These are phyloP conservation scores for Tagetes erecta DNA, from an alignment of 129 eudicot genomes.

Conservation along the genomic window DNA sequence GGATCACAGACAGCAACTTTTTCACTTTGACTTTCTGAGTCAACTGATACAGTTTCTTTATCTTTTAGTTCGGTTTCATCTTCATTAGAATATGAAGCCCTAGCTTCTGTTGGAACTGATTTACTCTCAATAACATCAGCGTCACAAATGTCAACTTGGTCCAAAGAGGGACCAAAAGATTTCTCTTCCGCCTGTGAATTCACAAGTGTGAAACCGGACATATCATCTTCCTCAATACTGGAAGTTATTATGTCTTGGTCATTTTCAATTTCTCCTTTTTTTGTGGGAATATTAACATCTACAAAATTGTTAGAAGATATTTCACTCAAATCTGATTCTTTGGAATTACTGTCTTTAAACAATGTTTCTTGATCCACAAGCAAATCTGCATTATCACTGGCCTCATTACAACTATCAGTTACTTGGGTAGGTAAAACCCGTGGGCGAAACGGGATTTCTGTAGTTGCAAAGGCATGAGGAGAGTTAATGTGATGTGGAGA, in stretches of 20 bases:
- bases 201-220: slow-evolving; percentile 27
- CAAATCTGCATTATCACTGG: slow-evolving; percentile 11
- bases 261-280: slow-evolving; percentile 29
- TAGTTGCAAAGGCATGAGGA: slow-evolving; percentile 30
- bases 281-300: slow-evolving; percentile 9
- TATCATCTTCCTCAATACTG: slow-evolving; percentile 29
- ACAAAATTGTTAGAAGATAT: slow-evolving; percentile 22
- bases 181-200: slow-evolving; percentile 29
- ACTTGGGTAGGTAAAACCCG: slow-evolving; percentile 18
- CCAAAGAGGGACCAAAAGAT: slow-evolving; percentile 24
- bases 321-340: slow-evolving; percentile 36
- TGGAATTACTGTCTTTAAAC: slow-evolving; percentile 22
- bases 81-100: slow-evolving; percentile 29
- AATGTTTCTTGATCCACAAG: slow-evolving; percentile 39
- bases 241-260: slow-evolving; percentile 30
- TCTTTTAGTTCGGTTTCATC: slow-evolving; percentile 26
- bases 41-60: slow-evolving; percentile 16
- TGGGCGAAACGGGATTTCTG: slow-evolving; percentile 38
- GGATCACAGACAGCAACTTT: slow-evolving; percentile 18
- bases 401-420: slow-evolving; percentile 23
- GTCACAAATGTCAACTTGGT: slow-evolving; percentile 26
- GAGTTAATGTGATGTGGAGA: slow-evolving; percentile 36
- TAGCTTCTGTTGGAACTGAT: slow-evolving; percentile 34
- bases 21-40: slow-evolving; percentile 29
- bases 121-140: slow-evolving; percentile 35